Conservation (phyloP, 768 basidiomycete genomes). For the Amanita muscaria region DNA sequence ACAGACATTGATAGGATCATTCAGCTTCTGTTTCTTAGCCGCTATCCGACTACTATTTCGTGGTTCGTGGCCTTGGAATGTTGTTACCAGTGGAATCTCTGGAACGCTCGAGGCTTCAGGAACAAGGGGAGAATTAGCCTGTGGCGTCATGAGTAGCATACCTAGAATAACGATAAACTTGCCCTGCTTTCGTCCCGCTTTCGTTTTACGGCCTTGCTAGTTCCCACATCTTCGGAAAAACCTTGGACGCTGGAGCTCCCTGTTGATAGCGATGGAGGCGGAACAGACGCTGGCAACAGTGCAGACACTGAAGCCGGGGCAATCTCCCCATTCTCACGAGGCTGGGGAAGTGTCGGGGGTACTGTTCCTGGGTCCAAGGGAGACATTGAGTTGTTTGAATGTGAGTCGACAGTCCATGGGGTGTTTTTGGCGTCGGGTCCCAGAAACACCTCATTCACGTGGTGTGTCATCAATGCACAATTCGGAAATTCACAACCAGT, state of each 20-base stretch:
- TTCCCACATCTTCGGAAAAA: not conserved
- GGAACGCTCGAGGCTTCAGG: not conserved
- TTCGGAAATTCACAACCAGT: constrained; percentile 7
- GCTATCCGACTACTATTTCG: constrained; percentile 2
- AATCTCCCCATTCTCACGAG: constrained; percentile 5
- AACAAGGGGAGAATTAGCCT: constrained; percentile 6
- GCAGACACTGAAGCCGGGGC: constrained; percentile 6
- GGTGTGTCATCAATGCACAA: constrained; percentile 4
- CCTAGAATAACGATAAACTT: constrained; percentile 7
- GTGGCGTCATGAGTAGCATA: constrained; percentile 6
- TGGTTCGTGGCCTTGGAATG: not conserved
- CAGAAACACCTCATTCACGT: constrained; percentile 5
- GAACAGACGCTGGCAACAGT: too few relatives aligned
- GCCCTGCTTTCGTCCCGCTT: constrained; percentile 8
- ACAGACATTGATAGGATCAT: constrained; percentile 1
- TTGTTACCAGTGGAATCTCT: too few relatives aligned
- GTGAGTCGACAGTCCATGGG: constrained; percentile 2
- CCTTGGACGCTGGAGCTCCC: constrained; percentile 3
- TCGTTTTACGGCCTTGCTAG: too few relatives aligned
- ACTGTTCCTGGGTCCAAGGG: constrained; percentile 5
- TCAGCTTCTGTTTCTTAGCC: constrained; percentile 2
- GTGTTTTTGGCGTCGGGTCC: not conserved
- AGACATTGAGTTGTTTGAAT: constrained; percentile 5
- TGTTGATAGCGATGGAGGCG: constrained; percentile 4
- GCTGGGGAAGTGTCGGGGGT: constrained; percentile 6